These are phyloP conservation scores for Aspergillus bridgeri DNA, from an alignment of 495 filamentous ascomycete species.

Conservation along the genomic window DNA sequence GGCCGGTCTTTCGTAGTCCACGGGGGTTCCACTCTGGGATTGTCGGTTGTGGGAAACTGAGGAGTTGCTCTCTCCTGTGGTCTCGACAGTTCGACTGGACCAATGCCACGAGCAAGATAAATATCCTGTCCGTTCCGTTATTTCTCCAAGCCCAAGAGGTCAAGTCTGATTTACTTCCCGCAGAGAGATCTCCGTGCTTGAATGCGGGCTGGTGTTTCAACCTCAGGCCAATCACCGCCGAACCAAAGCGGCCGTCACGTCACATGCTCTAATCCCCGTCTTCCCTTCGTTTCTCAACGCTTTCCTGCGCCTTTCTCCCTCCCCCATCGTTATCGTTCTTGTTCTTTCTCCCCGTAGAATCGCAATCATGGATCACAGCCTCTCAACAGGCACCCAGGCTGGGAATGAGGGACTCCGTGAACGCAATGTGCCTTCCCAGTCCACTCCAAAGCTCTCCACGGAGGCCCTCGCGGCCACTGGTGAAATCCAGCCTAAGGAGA, in stretches of 20 bases:
- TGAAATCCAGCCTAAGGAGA: conserved; percentile 37
- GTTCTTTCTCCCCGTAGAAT: conserved; percentile 16
- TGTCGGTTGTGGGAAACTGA: neutral
- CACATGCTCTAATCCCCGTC: conserved; percentile 29
- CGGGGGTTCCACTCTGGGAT: neutral
- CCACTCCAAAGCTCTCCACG: conserved; percentile 33
- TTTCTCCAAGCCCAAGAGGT: too few relatives aligned
- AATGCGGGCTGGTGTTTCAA: too few relatives aligned
- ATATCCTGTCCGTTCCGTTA: neutral
- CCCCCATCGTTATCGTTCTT: conserved; percentile 10
- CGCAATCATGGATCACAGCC: conserved; percentile 42
- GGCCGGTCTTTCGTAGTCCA: neutral
- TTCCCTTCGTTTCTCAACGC: conserved; percentile 12
- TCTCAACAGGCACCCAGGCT: conserved; percentile 43
- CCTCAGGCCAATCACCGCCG: conserved; percentile 14
- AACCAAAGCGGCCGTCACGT: conserved; percentile 32
- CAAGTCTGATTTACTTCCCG: neutral
- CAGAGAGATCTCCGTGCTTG: too few relatives aligned
- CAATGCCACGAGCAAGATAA: too few relatives aligned
- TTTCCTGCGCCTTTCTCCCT: neutral
- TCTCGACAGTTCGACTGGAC: too few relatives aligned
- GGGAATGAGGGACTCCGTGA: conserved; percentile 43
- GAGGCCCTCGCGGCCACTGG: conserved; percentile 36
- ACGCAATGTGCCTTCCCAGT: conserved; percentile 34
- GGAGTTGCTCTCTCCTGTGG: neutral